Conservation (phyloP, 352 stramenopile species). For the Phytophthora europaea region DNA sequence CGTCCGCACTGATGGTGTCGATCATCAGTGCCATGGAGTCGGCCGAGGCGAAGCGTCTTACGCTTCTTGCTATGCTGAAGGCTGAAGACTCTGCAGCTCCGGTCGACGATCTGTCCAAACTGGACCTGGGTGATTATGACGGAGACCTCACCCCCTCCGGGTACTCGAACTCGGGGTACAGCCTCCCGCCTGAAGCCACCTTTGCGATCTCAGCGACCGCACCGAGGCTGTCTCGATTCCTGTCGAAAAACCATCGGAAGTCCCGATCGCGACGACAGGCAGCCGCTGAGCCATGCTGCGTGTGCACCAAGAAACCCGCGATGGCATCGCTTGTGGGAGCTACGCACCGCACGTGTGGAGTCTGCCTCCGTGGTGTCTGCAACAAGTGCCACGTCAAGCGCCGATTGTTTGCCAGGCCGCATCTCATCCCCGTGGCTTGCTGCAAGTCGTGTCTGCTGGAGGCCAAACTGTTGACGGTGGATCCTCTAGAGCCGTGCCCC, state of each 20-base stretch:
- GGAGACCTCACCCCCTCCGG: constrained; percentile 3
- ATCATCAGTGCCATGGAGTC: constrained; percentile 41
- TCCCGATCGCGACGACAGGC: constrained; percentile 26
- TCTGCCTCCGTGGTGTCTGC: constrained; percentile 54
- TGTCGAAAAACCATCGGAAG: constrained; percentile 31
- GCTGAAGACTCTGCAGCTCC: constrained; percentile 18
- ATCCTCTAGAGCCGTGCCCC: constrained; percentile 59
- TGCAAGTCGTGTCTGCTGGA: constrained; percentile 65
- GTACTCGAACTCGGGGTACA: constrained; percentile 28
- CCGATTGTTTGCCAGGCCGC: constrained; percentile 43
- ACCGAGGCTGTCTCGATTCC: constrained; percentile 13
- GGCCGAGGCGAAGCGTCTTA: constrained; percentile 60
- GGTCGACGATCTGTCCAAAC: constrained; percentile 19
- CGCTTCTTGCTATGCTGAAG: constrained; percentile 39
- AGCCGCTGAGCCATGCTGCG: constrained; percentile 36
- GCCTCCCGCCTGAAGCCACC: constrained; percentile 18
- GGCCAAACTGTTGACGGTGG: constrained; percentile 44
- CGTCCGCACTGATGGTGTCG: constrained; percentile 49
- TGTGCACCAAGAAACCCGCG: constrained; percentile 35
- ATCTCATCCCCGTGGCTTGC: constrained; percentile 51
- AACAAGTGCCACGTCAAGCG: constrained; percentile 64
- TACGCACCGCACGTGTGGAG: constrained; percentile 43
- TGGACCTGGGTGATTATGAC: constrained; percentile 29
- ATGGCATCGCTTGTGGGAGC: constrained; percentile 33
- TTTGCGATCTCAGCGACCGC: constrained; percentile 15